phyloP scores from a whole-genome alignment of 2,329 filamentous ascomycete genomes.

The Trichoderma atroviride region DNA sequence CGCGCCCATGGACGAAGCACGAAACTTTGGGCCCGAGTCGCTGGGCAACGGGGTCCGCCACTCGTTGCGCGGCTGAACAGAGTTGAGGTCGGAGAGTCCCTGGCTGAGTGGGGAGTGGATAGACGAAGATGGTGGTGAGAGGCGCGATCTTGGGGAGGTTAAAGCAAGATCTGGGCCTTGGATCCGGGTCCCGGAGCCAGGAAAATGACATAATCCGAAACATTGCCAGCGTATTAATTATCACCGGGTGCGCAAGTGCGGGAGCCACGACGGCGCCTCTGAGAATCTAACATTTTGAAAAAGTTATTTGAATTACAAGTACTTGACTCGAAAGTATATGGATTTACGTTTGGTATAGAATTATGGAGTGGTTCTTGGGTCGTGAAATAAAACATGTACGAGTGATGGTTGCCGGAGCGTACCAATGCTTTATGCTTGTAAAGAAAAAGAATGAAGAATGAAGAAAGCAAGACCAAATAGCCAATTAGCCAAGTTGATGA shows the following conservation, averaged over 20 bases:
- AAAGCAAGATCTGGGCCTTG: neutral
- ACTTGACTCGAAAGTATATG: too few species aligned
- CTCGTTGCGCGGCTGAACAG: slow-evolving; percentile 15
- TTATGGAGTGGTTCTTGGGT: neutral
- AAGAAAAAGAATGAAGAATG: too few species aligned
- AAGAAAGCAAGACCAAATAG: too few species aligned
- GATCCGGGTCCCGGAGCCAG: neutral
- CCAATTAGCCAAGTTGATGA: too few species aligned
- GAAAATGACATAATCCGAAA: slow-evolving; percentile 22
- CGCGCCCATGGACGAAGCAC: slow-evolving; percentile 47
- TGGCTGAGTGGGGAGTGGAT: slow-evolving; percentile 11
- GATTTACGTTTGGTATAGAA: neutral
- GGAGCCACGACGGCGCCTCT: neutral
- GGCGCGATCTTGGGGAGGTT: slow-evolving; percentile 17
- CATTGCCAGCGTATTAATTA: neutral
- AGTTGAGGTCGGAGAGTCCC: slow-evolving; percentile 12
- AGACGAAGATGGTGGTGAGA: neutral
- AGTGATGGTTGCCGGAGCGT: too few species aligned
- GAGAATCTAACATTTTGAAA: neutral
- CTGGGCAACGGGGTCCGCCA: slow-evolving; percentile 28
- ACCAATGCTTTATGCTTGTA: too few species aligned
- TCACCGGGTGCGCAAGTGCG: neutral
- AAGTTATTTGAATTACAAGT: neutral
- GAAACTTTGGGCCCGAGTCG: slow-evolving; percentile 19
- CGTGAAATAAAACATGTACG: neutral